Evolutionary conservation across 2,329 filamentous ascomycete genomes (phyloP), one percentile per base, ranked within the genome.

Genomic region (Bertia moriformis): DNA sequence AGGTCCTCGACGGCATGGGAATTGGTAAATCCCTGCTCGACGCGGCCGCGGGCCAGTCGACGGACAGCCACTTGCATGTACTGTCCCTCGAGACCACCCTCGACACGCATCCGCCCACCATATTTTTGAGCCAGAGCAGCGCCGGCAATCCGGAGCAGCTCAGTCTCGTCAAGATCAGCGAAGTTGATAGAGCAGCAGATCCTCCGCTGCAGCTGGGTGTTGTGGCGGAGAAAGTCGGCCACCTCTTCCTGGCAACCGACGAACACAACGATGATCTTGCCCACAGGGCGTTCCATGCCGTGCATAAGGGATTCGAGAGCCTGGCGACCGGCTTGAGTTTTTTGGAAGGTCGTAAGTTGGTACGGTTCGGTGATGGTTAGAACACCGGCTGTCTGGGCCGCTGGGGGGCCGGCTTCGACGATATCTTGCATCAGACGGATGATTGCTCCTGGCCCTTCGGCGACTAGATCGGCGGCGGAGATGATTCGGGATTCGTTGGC

Each of bases 351-450:
- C 1, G 71, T 72, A 0, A 89, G 61, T 45, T 88, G 82, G 48
- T 89, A 87, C 0, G 83, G 81, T 52, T 89, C 83, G 43, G 89
- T 83, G 17, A 89, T 78, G 49, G 88, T 87, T 1, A 85, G 49
- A 0, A 78, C 77, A 0, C 83, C 83, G 0, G 82, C 83, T 10
- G n/a, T 29, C 24, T 29, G 24, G 24, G 24, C 24, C 24, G 24
- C 10, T 10, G 24, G 24, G 24, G 24, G n/a, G 0, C 71, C 74
- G 1, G 55, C 45, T 18, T 74, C 60, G 3, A 73, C 51, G 1
- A 88, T 63, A 0, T 60, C 46, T 2, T 78, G 62, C 4, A 83
- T 57, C 0, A 76, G 54, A 12, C 66, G 64, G 47, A 81, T 66
- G 44, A 67, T 73, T 0, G 65, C 72, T 0, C 57, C 40, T 0